phyloP scores from a whole-genome alignment of 768 basidiomycete species.

The Naganishia vaughanmartiniae region DNA sequence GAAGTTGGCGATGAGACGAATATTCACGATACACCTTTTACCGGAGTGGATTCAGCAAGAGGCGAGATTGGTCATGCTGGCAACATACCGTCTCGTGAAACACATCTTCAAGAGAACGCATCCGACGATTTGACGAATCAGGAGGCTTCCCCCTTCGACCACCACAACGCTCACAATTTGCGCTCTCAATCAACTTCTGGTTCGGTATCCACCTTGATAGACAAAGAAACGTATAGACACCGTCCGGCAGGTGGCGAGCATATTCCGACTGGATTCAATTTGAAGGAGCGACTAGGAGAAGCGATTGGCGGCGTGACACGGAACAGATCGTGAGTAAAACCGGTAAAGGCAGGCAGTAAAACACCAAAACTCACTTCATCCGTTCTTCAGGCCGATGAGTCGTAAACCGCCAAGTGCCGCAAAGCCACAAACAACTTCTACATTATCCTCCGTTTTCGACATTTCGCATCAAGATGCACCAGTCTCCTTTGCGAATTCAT shows the following conservation, averaged over 20 bases:
- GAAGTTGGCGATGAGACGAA: neutral
- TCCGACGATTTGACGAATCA: neutral
- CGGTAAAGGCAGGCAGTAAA: neutral
- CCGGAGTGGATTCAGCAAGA: neutral
- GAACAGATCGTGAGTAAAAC: constrained; percentile 1
- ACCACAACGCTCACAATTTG: neutral
- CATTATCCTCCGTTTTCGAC: constrained; percentile 6
- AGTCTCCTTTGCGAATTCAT: neutral
- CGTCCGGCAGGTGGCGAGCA: neutral
- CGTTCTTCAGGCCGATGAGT: neutral
- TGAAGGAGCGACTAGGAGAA: constrained; percentile 8
- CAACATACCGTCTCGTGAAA: neutral
- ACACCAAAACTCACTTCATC: neutral
- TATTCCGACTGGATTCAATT: neutral
- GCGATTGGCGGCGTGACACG: neutral
- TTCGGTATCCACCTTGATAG: neutral
- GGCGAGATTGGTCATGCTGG: neutral
- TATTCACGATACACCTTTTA: neutral
- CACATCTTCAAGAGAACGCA: neutral
- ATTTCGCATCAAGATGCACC: neutral
- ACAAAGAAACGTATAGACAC: neutral
- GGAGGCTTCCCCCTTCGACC: neutral
- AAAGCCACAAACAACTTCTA: neutral
- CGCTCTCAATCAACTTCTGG: neutral
- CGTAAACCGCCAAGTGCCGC: neutral